A percentile compares a stretch with the other conserved stretches of the same genome.
Conservation (phyloP, 1,284 basidiomycete species). For the Serendipita sp. region DNA sequence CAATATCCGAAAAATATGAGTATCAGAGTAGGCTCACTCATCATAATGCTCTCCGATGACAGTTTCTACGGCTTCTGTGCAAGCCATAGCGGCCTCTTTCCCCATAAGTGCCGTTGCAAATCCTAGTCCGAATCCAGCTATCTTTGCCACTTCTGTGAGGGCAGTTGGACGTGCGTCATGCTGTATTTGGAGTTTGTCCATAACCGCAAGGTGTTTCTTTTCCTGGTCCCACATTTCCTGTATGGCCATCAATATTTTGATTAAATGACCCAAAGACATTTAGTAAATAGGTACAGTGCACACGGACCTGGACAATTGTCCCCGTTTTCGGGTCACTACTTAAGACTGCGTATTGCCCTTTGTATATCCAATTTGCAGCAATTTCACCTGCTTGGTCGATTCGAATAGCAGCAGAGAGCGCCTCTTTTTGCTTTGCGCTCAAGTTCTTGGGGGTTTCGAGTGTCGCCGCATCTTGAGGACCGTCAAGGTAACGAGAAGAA, state of each 20-base stretch:
- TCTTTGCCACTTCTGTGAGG: conserved; percentile 72
- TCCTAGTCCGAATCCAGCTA: conserved; percentile 75
- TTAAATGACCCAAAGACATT: neutral
- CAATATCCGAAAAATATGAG: neutral
- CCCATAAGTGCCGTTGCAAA: conserved; percentile 78
- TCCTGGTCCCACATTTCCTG: conserved; percentile 97
- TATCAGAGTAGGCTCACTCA: conserved; percentile 49
- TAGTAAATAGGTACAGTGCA: conserved; percentile 5
- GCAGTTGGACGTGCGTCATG: conserved; percentile 60
- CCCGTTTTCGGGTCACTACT: conserved; percentile 48
- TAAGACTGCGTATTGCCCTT: conserved; percentile 63
- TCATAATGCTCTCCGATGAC: conserved; percentile 98
- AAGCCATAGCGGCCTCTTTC: conserved; percentile 92
- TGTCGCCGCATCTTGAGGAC: conserved; percentile 7
- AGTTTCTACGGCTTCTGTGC: conserved; percentile 94
- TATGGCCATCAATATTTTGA: neutral
- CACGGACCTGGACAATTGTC: conserved; percentile 55
- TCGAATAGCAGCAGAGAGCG: conserved; percentile 52
- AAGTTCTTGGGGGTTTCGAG: conserved; percentile 11
- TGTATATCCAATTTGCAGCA: conserved; percentile 87
- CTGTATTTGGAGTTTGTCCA: conserved; percentile 65
- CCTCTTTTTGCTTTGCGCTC: conserved; percentile 26
- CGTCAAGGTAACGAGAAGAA: neutral
- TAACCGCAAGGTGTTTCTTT: conserved; percentile 78
- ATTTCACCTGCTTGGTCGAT: conserved; percentile 89